phyloP scores from a whole-genome alignment of 768 basidiomycete genomes.

The Mycena leptocephala region DNA sequence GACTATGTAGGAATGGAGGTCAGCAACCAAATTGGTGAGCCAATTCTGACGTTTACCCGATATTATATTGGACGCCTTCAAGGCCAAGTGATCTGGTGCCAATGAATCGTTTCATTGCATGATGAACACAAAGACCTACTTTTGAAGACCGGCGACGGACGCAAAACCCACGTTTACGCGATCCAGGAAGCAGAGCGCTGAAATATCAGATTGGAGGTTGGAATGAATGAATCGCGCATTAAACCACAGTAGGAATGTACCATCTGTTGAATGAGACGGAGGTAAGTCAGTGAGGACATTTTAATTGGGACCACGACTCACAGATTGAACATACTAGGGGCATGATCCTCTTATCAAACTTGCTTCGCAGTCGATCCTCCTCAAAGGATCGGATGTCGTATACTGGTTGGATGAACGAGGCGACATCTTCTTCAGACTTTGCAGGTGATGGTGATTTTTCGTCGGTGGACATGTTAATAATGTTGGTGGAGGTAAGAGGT shows the following conservation, averaged over 20 bases:
- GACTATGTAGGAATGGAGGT: neutral
- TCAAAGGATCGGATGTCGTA: slow-evolving; percentile 13
- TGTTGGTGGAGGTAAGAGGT: neutral
- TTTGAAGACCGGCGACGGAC: slow-evolving; percentile 14
- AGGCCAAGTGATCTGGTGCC: slow-evolving; percentile 12
- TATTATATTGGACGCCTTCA: slow-evolving; percentile 11
- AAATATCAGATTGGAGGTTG: neutral
- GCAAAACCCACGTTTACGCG: slow-evolving; percentile 20
- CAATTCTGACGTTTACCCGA: neutral
- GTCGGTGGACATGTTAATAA: neutral
- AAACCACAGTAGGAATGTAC: neutral
- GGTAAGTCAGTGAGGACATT: neutral
- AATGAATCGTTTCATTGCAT: slow-evolving; percentile 2
- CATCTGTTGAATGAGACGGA: neutral
- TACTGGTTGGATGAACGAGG: neutral
- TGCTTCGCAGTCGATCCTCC: slow-evolving; percentile 19
- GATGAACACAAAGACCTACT: neutral
- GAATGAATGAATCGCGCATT: neutral
- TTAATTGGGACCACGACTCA: slow-evolving; percentile 4
- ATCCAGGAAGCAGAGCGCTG: slow-evolving; percentile 16
- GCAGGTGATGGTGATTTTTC: neutral
- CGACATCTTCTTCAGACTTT: neutral
- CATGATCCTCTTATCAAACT: slow-evolving; percentile 18
- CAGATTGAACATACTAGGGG: slow-evolving; percentile 5
- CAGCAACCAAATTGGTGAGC: slow-evolving; percentile 2